Percentiles rank a stretch among this genome's conserved stretches.
These are phyloP conservation scores for Tuber indicum DNA, from an alignment of 495 filamentous ascomycete species.

Conservation along the genomic window DNA sequence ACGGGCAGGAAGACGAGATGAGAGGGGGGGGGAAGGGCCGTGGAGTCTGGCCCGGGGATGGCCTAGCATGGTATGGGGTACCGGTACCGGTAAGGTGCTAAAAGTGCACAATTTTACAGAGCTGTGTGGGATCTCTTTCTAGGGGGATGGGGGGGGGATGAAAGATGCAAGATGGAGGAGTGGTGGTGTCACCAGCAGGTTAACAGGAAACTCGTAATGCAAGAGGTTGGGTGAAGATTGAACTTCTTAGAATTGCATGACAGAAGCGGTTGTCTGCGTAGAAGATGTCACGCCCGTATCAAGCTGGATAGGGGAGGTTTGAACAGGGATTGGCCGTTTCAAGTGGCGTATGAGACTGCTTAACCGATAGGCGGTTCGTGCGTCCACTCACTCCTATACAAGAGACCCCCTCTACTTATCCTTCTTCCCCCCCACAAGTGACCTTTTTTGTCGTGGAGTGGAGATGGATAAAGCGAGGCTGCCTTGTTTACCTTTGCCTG, in stretches of 20 bases:
- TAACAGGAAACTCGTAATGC: neutral
- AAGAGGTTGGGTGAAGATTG: constrained; percentile 2
- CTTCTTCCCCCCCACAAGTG: neutral
- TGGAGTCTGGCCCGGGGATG: neutral
- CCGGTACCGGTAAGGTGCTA: neutral
- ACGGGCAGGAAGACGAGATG: neutral
- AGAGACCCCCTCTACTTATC: too few species aligned
- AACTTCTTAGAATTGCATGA: neutral
- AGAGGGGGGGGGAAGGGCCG: neutral
- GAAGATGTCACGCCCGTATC: neutral
- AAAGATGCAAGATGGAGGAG: neutral
- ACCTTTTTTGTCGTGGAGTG: neutral
- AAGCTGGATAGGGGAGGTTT: neutral
- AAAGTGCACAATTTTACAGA: neutral
- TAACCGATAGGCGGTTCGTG: constrained; percentile 2
- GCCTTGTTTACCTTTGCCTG: neutral
- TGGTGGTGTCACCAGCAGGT: neutral
- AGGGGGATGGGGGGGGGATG: neutral
- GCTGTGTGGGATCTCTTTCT: neutral
- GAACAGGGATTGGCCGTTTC: neutral
- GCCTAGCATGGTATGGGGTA: neutral
- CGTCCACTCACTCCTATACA: neutral
- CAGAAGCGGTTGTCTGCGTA: neutral
- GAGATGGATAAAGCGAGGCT: neutral
- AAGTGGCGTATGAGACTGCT: neutral